Base-by-base conservation (phyloP, 345 rosid genomes). In the Citrus mangshanensis region DNA sequence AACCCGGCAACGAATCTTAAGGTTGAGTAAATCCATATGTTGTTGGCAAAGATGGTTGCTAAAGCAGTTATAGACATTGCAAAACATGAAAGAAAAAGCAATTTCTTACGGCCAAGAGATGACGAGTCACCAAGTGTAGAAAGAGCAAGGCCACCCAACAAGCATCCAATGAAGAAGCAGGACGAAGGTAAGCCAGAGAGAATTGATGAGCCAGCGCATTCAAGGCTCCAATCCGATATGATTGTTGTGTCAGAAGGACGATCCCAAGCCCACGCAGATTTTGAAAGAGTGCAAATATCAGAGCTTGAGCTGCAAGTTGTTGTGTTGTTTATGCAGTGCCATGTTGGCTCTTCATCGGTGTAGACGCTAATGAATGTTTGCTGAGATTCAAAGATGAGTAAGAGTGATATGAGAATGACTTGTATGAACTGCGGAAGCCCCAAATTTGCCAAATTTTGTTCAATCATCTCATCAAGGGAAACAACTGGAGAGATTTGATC, bases 321-420 rank as follows among this genome's bases (percentile, higher is more conserved):
- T 14, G 58, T 64, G 14, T 42, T 35, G 14, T 63, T 73, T 8
- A 63, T 71, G 78, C 92, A 89, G 80, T 84, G 93, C 93, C 89
- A 90, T 3, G 87, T 65, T 0, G 95, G 92, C 61, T 78, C 82
- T 0, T 84, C 80, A 70, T 91, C 93, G 3, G 95, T 85, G 83
- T 86, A 90, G 27, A 89, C 88, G 22, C 83, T 84, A 46, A 90
- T 82, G 81, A 90, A 90, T 4, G 91, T 81, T 62, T 92, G 95
- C 61, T 92, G 95, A 4, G 90, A 88, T 37, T 92, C 93, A 67
- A 90, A 92, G 58, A 85, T 55, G 27, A 84, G 77, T 14, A 89
- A 73, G 37, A 89, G 74, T 0, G 95, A 90, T 10, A 90, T 89
- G 16, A 90, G 80, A 9, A 83, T 22, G 55, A 89, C 81, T 78